Conservation (phyloP, 164 flowering plant species). For the Umbilicus rupestris region DNA sequence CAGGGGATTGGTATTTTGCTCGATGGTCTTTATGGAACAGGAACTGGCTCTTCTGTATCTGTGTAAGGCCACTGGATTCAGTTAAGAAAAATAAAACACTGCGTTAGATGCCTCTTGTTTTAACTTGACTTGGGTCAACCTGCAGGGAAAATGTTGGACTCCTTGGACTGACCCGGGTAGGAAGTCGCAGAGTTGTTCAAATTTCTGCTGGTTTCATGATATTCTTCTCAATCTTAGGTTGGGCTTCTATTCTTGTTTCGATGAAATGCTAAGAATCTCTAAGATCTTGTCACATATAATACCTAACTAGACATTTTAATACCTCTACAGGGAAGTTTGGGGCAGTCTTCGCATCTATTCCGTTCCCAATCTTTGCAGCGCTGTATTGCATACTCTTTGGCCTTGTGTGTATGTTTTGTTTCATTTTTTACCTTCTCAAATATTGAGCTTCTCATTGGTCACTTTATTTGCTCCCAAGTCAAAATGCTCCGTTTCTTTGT, state of each 20-base stretch:
- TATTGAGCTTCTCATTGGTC: not conserved
- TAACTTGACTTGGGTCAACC: conserved; percentile 12
- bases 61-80: conserved; percentile 48
- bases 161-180: conserved; percentile 92
- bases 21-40: conserved; percentile 88
- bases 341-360: conserved; percentile 97
- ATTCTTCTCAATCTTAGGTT: conserved; percentile 84
- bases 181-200: conserved; percentile 97
- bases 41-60: conserved; percentile 84
- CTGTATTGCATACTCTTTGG: conserved; percentile 87
- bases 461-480: not conserved
- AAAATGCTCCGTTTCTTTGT: conserved; percentile 17
- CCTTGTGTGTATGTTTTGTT: conserved; percentile 62
- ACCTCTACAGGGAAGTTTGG: conserved; percentile 86
- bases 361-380: conserved; percentile 89
- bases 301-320: not conserved
- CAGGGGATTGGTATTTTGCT: conserved; percentile 93
- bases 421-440: not conserved
- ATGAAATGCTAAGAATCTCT: not conserved
- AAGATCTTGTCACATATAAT: not conserved
- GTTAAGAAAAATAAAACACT: not conserved
- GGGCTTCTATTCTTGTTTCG: conserved; percentile 9
- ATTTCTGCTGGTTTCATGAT: conserved; percentile 98
- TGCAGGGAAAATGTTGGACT: conserved; percentile 95
- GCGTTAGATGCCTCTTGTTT: not conserved